Evolutionary conservation across 345 rosid species (phyloP).

Genomic region (Triadica sebifera): DNA sequence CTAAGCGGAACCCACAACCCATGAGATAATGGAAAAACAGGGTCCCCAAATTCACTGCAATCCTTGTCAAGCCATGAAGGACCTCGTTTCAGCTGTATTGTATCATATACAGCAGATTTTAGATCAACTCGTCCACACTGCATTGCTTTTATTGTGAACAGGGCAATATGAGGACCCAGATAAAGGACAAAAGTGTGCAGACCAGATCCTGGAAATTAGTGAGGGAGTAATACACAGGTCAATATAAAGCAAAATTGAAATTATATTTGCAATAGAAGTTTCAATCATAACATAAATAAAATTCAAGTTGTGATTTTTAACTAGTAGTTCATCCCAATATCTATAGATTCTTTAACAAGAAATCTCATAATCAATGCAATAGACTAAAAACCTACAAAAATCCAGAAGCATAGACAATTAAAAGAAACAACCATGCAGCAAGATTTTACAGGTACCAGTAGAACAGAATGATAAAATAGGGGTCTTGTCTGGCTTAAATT

Average conservation of each 20-base stretch:
- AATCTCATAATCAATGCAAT: background rate
- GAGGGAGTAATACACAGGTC: background rate
- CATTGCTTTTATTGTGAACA: slow-evolving; percentile 90
- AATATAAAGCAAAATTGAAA: no score
- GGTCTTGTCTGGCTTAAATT: background rate
- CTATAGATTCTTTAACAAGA: background rate
- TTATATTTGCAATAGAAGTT: no score
- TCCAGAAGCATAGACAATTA: background rate
- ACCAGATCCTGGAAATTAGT: slow-evolving; percentile 71
- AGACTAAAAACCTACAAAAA: background rate
- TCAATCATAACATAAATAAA: no score
- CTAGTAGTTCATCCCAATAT: background rate
- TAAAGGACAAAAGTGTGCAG: slow-evolving; percentile 95
- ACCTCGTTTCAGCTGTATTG: slow-evolving; percentile 72
- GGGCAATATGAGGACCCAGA: slow-evolving; percentile 91
- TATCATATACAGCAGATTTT: slow-evolving; percentile 88
- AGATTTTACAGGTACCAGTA: background rate
- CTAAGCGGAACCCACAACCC: slow-evolving; percentile 79
- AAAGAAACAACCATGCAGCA: slow-evolving; percentile 1
- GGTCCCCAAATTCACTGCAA: slow-evolving; percentile 79
- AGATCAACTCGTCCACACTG: slow-evolving; percentile 89
- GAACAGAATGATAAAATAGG: background rate
- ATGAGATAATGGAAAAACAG: slow-evolving; percentile 48
- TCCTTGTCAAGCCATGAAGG: slow-evolving; percentile 94
- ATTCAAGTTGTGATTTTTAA: background rate